Conservation (phyloP, 768 basidiomycete genomes). For the Gymnopilus junonius region DNA sequence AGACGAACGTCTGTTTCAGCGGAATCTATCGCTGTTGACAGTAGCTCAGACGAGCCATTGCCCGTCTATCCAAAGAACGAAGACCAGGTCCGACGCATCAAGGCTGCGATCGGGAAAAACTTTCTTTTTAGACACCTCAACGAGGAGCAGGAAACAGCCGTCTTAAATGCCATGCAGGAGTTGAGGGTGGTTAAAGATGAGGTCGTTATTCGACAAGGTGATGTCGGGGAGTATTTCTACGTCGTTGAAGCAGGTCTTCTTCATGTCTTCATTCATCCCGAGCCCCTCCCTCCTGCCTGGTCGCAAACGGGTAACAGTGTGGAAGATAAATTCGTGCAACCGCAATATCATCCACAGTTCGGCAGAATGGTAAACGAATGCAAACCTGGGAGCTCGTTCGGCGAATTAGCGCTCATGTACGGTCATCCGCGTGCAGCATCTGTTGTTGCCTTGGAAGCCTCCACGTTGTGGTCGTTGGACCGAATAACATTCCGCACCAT, state of each 20-base stretch:
- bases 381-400: constrained; percentile 85
- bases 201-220: constrained; percentile 96
- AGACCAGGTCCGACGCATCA: constrained; percentile 88
- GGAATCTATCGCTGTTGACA: constrained; percentile 90
- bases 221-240: constrained; percentile 97
- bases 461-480: constrained; percentile 93
- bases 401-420: constrained; percentile 98
- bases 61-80: constrained; percentile 80
- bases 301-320: constrained; percentile 46
- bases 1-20: constrained; percentile 95
- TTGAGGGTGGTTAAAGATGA: constrained; percentile 69
- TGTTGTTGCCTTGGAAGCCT: constrained; percentile 81
- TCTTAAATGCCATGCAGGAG: constrained; percentile 96
- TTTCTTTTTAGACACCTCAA: constrained; percentile 97
- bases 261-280: constrained; percentile 79
- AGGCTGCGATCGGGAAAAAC: constrained; percentile 82
- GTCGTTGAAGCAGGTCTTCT: constrained; percentile 91
- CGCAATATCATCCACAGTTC: constrained; percentile 69
- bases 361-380: constrained; percentile 87
- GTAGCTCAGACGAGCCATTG: constrained; percentile 63
- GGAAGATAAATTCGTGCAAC: constrained; percentile 61
- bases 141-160: constrained; percentile 93
- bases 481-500: constrained; percentile 98
- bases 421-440: constrained; percentile 95
- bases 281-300: constrained; percentile 66